Conservation (phyloP, 345 rosid genomes). For the Anastatica hierochuntica region DNA sequence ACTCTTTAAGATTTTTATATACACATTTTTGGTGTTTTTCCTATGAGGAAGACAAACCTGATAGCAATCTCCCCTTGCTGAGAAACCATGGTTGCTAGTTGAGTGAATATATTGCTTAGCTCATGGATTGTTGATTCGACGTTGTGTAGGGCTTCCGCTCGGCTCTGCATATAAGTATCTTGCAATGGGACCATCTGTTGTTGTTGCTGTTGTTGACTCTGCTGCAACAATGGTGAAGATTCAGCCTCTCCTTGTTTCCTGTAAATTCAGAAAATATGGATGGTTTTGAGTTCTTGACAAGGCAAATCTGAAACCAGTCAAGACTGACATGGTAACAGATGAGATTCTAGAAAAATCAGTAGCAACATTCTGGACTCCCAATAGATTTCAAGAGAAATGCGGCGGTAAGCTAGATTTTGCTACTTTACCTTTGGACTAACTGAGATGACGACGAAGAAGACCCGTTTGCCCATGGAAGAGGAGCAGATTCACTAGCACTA, state of each 20-base stretch:
- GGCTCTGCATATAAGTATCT: conserved; percentile 77
- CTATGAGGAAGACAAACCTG: conserved; percentile 34
- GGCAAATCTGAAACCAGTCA: background rate
- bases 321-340: background rate
- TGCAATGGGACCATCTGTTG: conserved; percentile 68
- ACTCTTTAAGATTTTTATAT: background rate
- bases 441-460: conserved; percentile 36
- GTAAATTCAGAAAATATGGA: conserved; percentile 10
- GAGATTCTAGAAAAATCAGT: background rate
- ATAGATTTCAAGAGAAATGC: conserved; percentile 1
- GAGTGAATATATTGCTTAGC: conserved; percentile 60
- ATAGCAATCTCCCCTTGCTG: conserved; percentile 90
- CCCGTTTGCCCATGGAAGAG: conserved; percentile 70
- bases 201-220: conserved; percentile 38
- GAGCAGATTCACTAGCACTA: conserved; percentile 37
- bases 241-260: conserved; percentile 50
- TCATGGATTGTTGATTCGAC: conserved; percentile 88
- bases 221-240: conserved; percentile 45
- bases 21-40: background rate
- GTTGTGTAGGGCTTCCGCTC: conserved; percentile 75
- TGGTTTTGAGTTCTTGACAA: background rate
- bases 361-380: background rate
- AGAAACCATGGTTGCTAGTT: conserved; percentile 77
- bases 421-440: conserved; percentile 28
- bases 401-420: background rate